Conservation (phyloP, 2,329 filamentous ascomycete genomes). For the Diplocarpon rosae region DNA sequence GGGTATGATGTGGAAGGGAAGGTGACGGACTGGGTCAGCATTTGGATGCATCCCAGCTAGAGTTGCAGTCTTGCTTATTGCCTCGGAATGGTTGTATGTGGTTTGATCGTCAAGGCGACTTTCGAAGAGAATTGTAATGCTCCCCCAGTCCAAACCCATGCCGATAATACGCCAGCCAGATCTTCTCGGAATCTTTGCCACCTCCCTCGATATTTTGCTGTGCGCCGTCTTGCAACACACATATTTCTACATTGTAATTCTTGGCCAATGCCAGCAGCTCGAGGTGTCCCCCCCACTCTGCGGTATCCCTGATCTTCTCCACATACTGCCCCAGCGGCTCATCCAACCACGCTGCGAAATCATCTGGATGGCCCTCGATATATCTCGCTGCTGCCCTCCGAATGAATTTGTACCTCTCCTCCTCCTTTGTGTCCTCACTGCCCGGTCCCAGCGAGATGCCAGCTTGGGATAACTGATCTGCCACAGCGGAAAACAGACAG, state of each 20-base stretch:
- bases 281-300: slow-evolving; percentile 91
- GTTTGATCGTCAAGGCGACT: slow-evolving; percentile 17
- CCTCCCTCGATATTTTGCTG: slow-evolving; percentile 59
- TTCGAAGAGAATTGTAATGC: slow-evolving; percentile 85
- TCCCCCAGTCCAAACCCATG: slow-evolving; percentile 91
- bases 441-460: slow-evolving; percentile 33
- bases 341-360: slow-evolving; percentile 81
- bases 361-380: slow-evolving; percentile 62
- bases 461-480: slow-evolving; percentile 61
- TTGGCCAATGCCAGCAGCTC: slow-evolving; percentile 78
- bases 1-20: slow-evolving; percentile 36
- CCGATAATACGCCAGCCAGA: slow-evolving; percentile 90
- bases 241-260: slow-evolving; percentile 69
- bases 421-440: slow-evolving; percentile 25
- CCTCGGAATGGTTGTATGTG: neutral
- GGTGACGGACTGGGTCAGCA: slow-evolving; percentile 41
- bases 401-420: slow-evolving; percentile 52
- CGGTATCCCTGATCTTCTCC: slow-evolving; percentile 69
- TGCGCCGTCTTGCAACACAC: slow-evolving; percentile 74
- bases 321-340: slow-evolving; percentile 66
- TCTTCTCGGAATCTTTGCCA: slow-evolving; percentile 37
- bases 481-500: slow-evolving; percentile 85
- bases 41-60: slow-evolving; percentile 34
- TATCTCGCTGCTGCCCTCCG: slow-evolving; percentile 64
- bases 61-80: neutral